Base-by-base conservation (phyloP, 306 rosid genomes). In the Cicer bijugum region DNA sequence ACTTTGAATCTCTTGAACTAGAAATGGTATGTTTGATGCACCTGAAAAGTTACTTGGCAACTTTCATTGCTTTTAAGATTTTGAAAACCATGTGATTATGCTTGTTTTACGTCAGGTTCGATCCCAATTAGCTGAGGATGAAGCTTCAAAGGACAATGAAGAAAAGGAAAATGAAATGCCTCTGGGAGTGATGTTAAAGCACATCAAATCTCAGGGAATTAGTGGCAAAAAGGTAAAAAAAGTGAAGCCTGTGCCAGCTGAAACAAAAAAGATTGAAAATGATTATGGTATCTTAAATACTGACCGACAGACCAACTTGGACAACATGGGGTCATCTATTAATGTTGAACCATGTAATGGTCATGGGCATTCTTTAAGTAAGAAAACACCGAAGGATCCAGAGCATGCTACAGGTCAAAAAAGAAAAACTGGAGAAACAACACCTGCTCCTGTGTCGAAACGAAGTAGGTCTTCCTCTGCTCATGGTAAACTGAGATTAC, bases 1-100 rank as follows among this genome's bases (percentile, higher is more conserved):
- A 95, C 83, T 95, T 95, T 75, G 92, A 90, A 83, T 88, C 97
- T 35, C 89, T 91, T 60, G 91, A 95, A 79, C 79, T 87, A 62
- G 98, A 94, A 84, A 60, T 67, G 88, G 97, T 95, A 87, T 74
- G 85, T 48, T 75, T 53, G 76, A 15, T 28, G 66, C 74, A 35
- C 37, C 62, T 55, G 61, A 55, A 57, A 35, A 35, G 33, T 40
- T 39, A 57, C 15, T 9, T 60, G 45, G 37, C 14, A 78, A 75
- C 52, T 39, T 71, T 52, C n/a, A 38, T 57, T 83, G 66, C 47
- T 53, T 81, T 50, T 55, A 68, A 47, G 42, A 5, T 70, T 71
- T 75, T 80, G 53, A 78, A 33, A 59, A 60, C 64, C 69, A 28
- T 71, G 47, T 84, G 48, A 56, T 77, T 15, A 23, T 69, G 51